phyloP scores from a whole-genome alignment of 768 basidiomycete genomes.

The Galerina sulciceps region DNA sequence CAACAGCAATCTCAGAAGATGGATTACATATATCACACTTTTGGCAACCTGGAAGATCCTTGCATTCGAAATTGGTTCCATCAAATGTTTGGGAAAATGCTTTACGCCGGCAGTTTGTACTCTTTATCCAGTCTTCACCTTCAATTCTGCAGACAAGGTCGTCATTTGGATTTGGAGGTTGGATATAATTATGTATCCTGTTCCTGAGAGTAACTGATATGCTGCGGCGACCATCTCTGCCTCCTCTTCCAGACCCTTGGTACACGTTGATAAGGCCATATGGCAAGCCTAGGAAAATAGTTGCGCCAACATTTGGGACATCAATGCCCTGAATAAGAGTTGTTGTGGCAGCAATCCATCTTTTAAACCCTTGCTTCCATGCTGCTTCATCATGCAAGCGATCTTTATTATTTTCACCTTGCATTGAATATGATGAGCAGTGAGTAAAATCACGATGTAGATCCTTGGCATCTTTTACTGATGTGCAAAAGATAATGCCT shows the following conservation, averaged over 20 bases:
- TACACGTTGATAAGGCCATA: constrained; percentile 23
- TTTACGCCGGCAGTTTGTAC: neutral
- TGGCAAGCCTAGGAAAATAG: constrained; percentile 17
- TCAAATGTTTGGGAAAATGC: neutral
- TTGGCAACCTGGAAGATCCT: neutral
- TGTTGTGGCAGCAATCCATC: constrained; percentile 27
- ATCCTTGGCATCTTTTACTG: neutral
- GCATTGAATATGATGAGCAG: constrained; percentile 7
- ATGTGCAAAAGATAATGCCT: constrained; percentile 21
- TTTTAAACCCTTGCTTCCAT: constrained; percentile 3
- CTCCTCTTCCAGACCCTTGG: constrained; percentile 23
- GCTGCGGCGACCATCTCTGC: constrained; percentile 9
- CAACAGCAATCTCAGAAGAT: neutral
- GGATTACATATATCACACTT: neutral
- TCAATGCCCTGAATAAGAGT: constrained; percentile 26
- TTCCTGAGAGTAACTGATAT: neutral
- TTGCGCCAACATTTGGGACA: constrained; percentile 14
- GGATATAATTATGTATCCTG: neutral
- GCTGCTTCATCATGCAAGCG: constrained; percentile 4
- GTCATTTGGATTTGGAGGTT: neutral
- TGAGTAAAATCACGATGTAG: neutral
- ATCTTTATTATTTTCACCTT: neutral
- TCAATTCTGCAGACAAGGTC: neutral
- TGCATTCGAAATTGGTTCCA: neutral
- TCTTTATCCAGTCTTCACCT: neutral